These are phyloP conservation scores for Santalum album DNA, from an alignment of 164 flowering plant species.

Conservation along the genomic window DNA sequence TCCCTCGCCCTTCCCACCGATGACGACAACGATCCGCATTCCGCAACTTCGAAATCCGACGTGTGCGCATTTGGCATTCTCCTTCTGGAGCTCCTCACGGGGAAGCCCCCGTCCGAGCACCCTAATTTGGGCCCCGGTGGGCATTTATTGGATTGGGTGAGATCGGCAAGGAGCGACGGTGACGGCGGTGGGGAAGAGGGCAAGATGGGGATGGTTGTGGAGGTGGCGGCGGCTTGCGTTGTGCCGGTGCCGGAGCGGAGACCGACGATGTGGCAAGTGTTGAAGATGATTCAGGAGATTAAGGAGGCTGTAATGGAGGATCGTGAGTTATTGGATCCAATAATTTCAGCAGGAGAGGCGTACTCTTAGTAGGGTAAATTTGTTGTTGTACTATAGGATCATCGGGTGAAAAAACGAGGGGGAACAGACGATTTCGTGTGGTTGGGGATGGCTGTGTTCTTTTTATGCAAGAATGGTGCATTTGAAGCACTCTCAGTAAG, in stretches of 20 bases:
- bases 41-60: conserved; percentile 56
- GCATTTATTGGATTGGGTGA: conserved; percentile 62
- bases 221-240: conserved; percentile 57
- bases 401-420: too few species aligned
- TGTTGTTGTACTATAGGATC: too few species aligned
- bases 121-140: conserved; percentile 25
- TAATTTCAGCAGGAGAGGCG: too few species aligned
- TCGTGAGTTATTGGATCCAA: conserved; percentile 14
- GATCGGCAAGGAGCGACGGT: conserved; percentile 44
- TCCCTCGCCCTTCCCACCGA: conserved; percentile 37
- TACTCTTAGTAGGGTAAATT: too few species aligned
- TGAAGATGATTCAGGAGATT: conserved; percentile 91
- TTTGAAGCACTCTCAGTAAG: too few species aligned
- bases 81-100: conserved; percentile 69
- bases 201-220: conserved; percentile 60
- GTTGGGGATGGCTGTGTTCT: too few species aligned
- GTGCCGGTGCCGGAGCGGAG: conserved; percentile 61
- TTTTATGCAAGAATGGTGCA: too few species aligned
- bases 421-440: too few species aligned
- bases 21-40: conserved; percentile 14
- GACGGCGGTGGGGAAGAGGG: conserved; percentile 35
- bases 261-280: conserved; percentile 88
- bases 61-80: conserved; percentile 74
- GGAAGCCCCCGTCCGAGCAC: conserved; percentile 60
- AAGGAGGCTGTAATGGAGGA: conserved; percentile 61